Base-by-base conservation (phyloP, 306 rosid species). In the Arachis stenosperma region DNA sequence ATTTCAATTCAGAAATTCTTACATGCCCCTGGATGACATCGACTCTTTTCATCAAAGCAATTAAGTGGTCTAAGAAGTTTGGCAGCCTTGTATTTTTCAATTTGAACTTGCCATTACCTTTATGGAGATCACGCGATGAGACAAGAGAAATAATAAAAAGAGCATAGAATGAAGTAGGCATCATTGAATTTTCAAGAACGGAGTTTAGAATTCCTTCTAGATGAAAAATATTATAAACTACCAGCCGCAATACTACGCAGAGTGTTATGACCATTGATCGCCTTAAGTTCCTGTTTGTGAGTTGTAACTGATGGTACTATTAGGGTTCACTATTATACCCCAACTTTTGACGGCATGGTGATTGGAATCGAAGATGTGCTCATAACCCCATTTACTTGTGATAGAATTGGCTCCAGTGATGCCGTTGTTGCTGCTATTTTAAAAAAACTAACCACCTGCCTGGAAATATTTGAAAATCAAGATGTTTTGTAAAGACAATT, bases 401-500 rank as follows among this genome's bases (percentile, higher is more conserved):
- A 91, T 74, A 85, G 99, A 68, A 95, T 17, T 96, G 98, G 98
- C n/a, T 91, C 99, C 3, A 93, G 99, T 1, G 99, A 95, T 55
- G 99, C 98, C 1, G 75, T 95, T 62, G 99, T 95, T 56, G 98
- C 98, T 57, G 98, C 78, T 12, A 88, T 95, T 60, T 50, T 91
- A 67, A 88, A 97, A 79, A 95, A 95, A 79, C 79, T 91, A 60
- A 95, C 98, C 27, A 84, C 93, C 15, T 75, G 17, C 17, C 17
- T 90, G 0, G 96, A 91, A 78, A 91, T 95, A 96, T 86, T 80
- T 15, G 92, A 88, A 79, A 47, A 87, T 65, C 84, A 90, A 77
- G 97, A 95, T 57, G 71, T 80, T 55, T 73, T 89, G 83, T 91
- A 91, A 58, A 83, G 93, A 82, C 91, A 94, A 75, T 89, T 94